phyloP scores from a whole-genome alignment of 2,329 filamentous ascomycete genomes.

The Ophiostoma novo-ulmi region DNA sequence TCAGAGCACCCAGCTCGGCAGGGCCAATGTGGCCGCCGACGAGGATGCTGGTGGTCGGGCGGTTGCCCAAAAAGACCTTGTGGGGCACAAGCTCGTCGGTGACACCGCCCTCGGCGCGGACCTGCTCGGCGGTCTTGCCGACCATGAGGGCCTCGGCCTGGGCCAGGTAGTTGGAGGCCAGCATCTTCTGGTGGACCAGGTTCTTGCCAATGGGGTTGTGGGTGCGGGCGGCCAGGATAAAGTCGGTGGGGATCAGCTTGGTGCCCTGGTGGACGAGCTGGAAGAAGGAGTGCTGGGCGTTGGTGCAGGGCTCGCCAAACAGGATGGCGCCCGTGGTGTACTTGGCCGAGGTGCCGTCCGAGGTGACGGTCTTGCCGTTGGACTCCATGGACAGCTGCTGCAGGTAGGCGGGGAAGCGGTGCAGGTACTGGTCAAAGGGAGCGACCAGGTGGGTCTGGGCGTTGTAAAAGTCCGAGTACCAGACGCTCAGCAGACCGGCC shows the following conservation, averaged over 20 bases:
- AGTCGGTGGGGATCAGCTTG: conserved; percentile 97
- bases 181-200: conserved; percentile 89
- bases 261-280: conserved; percentile 98
- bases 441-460: conserved; percentile 96
- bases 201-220: conserved; percentile 93
- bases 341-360: conserved; percentile 83
- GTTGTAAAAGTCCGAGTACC: conserved; percentile 99
- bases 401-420: conserved; percentile 97
- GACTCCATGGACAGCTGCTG: conserved; percentile 99
- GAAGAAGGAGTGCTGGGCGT: conserved; percentile 99
- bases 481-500: conserved; percentile 89
- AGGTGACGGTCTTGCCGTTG: conserved; percentile 94
- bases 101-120: conserved; percentile 65
- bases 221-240: conserved; percentile 91
- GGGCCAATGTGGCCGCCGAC: conserved; percentile 88
- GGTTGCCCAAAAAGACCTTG: conserved; percentile 98
- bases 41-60: conserved; percentile 91
- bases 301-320: conserved; percentile 97
- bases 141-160: conserved; percentile 89
- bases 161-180: conserved; percentile 86
- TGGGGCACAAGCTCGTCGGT: conserved; percentile 78
- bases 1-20: conserved; percentile 85
- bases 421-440: conserved; percentile 99
- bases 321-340: conserved; percentile 96
- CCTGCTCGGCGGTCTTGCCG: conserved; percentile 76